These are phyloP conservation scores for Chamaecrista fasciculata DNA, from an alignment of 306 rosid genomes.

Conservation along the genomic window DNA sequence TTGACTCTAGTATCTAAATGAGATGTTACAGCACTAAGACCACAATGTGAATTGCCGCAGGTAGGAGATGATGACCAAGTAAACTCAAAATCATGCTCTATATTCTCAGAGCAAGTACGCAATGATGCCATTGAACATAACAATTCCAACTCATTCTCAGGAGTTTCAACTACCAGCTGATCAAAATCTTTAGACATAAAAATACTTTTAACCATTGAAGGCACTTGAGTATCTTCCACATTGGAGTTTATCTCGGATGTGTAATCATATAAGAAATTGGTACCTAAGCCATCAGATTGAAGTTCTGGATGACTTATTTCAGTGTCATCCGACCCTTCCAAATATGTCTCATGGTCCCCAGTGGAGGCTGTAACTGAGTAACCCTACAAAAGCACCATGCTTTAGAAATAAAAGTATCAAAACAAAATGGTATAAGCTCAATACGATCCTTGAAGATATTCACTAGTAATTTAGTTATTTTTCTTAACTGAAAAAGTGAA, in stretches of 20 bases:
- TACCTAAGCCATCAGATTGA: constrained; percentile 23
- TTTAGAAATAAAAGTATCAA: constrained; percentile 10
- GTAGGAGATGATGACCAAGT: constrained; percentile 27
- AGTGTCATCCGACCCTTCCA: constrained; percentile 27
- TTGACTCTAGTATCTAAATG: constrained; percentile 25
- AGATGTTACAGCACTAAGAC: no score
- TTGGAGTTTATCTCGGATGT: constrained; percentile 21
- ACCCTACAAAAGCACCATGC: constrained; percentile 34
- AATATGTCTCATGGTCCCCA: constrained; percentile 23
- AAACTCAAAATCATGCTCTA: constrained; percentile 21
- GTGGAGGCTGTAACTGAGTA: constrained; percentile 25
- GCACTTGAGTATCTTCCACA: not conserved
- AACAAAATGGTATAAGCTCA: constrained; percentile 22
- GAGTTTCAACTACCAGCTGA: constrained; percentile 27
- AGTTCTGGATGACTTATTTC: constrained; percentile 16
- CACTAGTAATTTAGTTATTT: not conserved
- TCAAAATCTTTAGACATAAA: constrained; percentile 22
- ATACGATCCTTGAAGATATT: not conserved
- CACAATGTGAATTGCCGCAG: constrained; percentile 19
- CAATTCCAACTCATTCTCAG: constrained; percentile 31
- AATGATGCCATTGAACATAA: constrained; percentile 21
- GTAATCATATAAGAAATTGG: constrained; percentile 18
- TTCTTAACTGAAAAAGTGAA: not conserved
- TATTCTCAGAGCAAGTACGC: constrained; percentile 30
- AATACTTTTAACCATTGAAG: constrained; percentile 24